A percentile compares a stretch with the other conserved stretches of the same genome.
phyloP scores from a whole-genome alignment of 2,329 filamentous ascomycete genomes.

The Tolypocladium amazonense region DNA sequence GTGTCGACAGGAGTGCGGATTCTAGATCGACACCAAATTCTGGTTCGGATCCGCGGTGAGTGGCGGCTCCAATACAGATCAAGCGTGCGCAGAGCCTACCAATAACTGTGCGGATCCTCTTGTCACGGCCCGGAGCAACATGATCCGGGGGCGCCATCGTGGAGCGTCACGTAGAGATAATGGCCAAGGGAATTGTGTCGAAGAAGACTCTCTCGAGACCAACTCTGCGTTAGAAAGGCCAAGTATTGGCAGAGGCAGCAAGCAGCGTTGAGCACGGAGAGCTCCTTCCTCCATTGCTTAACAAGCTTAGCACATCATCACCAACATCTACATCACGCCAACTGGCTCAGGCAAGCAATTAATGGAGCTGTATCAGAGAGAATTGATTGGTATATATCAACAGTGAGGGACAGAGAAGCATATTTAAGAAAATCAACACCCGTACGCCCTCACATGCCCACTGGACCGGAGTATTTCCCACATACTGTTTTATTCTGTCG shows the following conservation, averaged over 20 bases:
- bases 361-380: background rate
- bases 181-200: background rate
- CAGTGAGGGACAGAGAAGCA: background rate
- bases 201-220: too few species aligned
- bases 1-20: slow-evolving; percentile 8
- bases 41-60: slow-evolving; percentile 2
- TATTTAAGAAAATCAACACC: background rate
- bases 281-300: background rate
- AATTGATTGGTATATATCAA: background rate
- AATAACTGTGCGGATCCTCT: slow-evolving; percentile 12
- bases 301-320: background rate
- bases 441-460: background rate
- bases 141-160: slow-evolving; percentile 12
- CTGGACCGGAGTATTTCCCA: background rate
- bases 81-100: slow-evolving; percentile 6
- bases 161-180: background rate
- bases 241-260: background rate
- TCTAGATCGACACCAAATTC: slow-evolving; percentile 18
- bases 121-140: slow-evolving; percentile 8
- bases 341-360: background rate
- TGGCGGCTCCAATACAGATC: background rate
- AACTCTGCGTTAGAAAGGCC: background rate
- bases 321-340: background rate
- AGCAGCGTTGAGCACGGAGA: background rate
- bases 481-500: slow-evolving; percentile 1